Percentiles rank a stretch among this genome's conserved stretches.
Evolutionary conservation across 306 rosid species (phyloP).

Genomic region (Lagenaria siceraria): DNA sequence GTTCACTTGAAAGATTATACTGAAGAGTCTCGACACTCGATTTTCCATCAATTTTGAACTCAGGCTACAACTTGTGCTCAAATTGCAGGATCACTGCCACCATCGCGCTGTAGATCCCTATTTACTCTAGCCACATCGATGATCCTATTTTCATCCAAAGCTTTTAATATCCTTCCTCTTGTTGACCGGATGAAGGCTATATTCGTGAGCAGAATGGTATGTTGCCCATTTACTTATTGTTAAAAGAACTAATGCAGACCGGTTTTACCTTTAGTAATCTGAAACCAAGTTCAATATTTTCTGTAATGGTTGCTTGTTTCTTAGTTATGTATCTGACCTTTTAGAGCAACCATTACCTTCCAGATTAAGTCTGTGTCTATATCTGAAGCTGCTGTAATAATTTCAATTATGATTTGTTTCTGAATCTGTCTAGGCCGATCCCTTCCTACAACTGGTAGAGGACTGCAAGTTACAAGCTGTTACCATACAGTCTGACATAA

Average conservation of each 20-base stretch:
- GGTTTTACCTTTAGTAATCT: neutral
- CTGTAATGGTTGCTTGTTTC: neutral
- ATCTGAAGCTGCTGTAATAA: neutral
- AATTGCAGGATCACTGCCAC: constrained; percentile 60
- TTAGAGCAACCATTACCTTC: neutral
- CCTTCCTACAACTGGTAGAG: constrained; percentile 56
- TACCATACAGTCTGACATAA: constrained; percentile 20
- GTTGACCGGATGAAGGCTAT: constrained; percentile 35
- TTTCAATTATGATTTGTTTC: constrained; percentile 1
- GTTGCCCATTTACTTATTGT: constrained; percentile 6
- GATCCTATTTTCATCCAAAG: constrained; percentile 68
- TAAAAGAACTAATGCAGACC: neutral
- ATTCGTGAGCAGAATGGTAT: constrained; percentile 43
- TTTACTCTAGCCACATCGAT: constrained; percentile 75
- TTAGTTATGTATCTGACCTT: neutral
- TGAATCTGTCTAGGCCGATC: constrained; percentile 52
- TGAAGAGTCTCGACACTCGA: neutral
- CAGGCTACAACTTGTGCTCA: constrained; percentile 8
- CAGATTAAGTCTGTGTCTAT: neutral
- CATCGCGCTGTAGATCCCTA: constrained; percentile 79
- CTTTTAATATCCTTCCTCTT: constrained; percentile 49
- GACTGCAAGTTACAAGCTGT: constrained; percentile 60
- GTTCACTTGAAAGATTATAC: neutral
- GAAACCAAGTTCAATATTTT: neutral
- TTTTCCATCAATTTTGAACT: constrained; percentile 10